These are phyloP conservation scores for Sporisorium graminicola DNA, from an alignment of 1,284 basidiomycete genomes.

Conservation along the genomic window DNA sequence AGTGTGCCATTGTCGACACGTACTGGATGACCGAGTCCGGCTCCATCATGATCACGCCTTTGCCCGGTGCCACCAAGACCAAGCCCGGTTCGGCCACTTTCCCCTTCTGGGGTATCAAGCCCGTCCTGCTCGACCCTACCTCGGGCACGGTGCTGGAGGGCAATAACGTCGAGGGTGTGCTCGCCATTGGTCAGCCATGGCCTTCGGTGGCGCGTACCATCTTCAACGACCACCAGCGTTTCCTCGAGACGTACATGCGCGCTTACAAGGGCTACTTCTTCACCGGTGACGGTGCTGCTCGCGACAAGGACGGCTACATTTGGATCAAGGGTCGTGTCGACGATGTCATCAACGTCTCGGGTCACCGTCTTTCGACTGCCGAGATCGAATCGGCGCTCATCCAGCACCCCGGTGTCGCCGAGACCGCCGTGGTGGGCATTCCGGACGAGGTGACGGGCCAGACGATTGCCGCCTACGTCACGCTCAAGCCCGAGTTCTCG, in stretches of 20 bases:
- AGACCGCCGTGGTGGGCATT: conserved; percentile 78
- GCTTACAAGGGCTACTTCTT: conserved; percentile 80
- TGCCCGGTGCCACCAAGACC: conserved; percentile 93
- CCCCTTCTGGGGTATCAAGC: conserved; percentile 95
- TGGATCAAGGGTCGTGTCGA: conserved; percentile 94
- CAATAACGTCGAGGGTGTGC: conserved; percentile 89
- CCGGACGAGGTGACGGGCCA: conserved; percentile 69
- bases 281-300: conserved; percentile 94
- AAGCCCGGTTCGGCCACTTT: conserved; percentile 97
- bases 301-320: conserved; percentile 93
- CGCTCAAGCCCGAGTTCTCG: conserved; percentile 80
- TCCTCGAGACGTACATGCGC: conserved; percentile 94
- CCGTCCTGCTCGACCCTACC: conserved; percentile 86
- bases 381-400: conserved; percentile 98
- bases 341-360: conserved; percentile 80
- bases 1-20: conserved; percentile 92
- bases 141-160: conserved; percentile 83
- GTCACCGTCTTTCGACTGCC: conserved; percentile 94
- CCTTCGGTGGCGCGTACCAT: conserved; percentile 96
- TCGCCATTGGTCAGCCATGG: conserved; percentile 89
- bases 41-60: conserved; percentile 91
- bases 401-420: conserved; percentile 91
- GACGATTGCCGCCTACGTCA: conserved; percentile 71
- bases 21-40: conserved; percentile 92
- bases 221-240: conserved; percentile 89